phyloP scores from a whole-genome alignment of 768 basidiomycete genomes.

The Rickenella mellea region DNA sequence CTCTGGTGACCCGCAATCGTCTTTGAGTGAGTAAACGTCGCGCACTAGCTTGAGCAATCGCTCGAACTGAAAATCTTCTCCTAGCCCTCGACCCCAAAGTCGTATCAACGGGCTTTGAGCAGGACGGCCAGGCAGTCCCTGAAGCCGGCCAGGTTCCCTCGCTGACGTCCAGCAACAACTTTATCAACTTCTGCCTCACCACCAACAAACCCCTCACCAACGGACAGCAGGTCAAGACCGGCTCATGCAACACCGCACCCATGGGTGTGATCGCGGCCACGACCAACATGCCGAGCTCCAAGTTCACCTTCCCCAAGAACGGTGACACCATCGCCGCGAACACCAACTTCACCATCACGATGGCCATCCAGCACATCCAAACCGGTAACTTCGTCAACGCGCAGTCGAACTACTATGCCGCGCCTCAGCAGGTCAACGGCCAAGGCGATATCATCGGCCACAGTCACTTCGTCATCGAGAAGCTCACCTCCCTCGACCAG shows the following conservation, averaged over 20 bases:
- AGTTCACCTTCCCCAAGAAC: slow-evolving; percentile 38
- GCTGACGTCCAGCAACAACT: slow-evolving; percentile 50
- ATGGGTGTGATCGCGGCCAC: slow-evolving; percentile 45
- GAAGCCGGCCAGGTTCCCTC: slow-evolving; percentile 41
- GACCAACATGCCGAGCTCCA: slow-evolving; percentile 37
- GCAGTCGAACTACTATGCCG: slow-evolving; percentile 42
- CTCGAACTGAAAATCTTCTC: too few relatives aligned
- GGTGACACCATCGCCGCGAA: slow-evolving; percentile 34
- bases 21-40: slow-evolving; percentile 12
- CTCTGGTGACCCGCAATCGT: slow-evolving; percentile 33
- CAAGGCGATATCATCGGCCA: slow-evolving; percentile 46
- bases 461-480: slow-evolving; percentile 50
- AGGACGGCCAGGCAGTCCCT: slow-evolving; percentile 37
- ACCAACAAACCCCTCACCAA: slow-evolving; percentile 41
- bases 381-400: slow-evolving; percentile 53
- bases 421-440: slow-evolving; percentile 43
- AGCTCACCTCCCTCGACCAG: slow-evolving; percentile 27
- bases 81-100: slow-evolving; percentile 38
- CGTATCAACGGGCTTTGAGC: slow-evolving; percentile 39
- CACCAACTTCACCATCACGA: slow-evolving; percentile 38
- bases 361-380: slow-evolving; percentile 35
- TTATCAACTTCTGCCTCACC: slow-evolving; percentile 45
- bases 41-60: too few relatives aligned
- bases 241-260: slow-evolving; percentile 51
- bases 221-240: slow-evolving; percentile 40